phyloP scores from a whole-genome alignment of 2,329 filamentous ascomycete species.

The Fusarium guadeloupense region DNA sequence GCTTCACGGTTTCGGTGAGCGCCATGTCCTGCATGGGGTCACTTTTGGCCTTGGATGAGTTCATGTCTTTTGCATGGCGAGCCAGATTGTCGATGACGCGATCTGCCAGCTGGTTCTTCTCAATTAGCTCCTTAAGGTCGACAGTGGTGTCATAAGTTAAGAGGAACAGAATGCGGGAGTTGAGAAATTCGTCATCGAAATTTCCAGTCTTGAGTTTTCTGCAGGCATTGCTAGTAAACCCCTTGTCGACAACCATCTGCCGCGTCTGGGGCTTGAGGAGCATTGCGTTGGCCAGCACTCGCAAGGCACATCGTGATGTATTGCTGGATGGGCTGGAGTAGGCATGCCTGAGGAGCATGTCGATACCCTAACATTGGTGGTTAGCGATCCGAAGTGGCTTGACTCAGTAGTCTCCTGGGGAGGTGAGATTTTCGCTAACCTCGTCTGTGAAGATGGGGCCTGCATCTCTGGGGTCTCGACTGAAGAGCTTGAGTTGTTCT shows the following conservation, averaged over 20 bases:
- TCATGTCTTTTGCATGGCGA: constrained; percentile 68
- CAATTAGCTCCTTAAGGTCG: constrained; percentile 59
- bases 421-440: constrained; percentile 56
- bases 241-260: constrained; percentile 51
- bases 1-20: constrained; percentile 82
- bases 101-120: constrained; percentile 54
- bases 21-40: constrained; percentile 80
- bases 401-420: neutral
- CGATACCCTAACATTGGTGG: constrained; percentile 70
- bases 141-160: constrained; percentile 60
- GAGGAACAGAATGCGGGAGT: constrained; percentile 56
- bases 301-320: constrained; percentile 78
- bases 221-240: constrained; percentile 71
- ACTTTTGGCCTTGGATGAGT: constrained; percentile 45
- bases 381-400: constrained; percentile 14
- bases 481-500: constrained; percentile 72
- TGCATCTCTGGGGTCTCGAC: constrained; percentile 75
- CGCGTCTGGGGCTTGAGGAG: constrained; percentile 63
- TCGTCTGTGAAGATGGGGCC: constrained; percentile 85
- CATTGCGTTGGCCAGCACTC: constrained; percentile 82
- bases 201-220: constrained; percentile 76
- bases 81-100: constrained; percentile 74
- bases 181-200: constrained; percentile 86
- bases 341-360: constrained; percentile 75
- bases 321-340: constrained; percentile 71